Evolutionary conservation across 2,329 filamentous ascomycete species (phyloP), one percentile per base, ranked within the genome.

Genomic region (Cordyceps javanica): DNA sequence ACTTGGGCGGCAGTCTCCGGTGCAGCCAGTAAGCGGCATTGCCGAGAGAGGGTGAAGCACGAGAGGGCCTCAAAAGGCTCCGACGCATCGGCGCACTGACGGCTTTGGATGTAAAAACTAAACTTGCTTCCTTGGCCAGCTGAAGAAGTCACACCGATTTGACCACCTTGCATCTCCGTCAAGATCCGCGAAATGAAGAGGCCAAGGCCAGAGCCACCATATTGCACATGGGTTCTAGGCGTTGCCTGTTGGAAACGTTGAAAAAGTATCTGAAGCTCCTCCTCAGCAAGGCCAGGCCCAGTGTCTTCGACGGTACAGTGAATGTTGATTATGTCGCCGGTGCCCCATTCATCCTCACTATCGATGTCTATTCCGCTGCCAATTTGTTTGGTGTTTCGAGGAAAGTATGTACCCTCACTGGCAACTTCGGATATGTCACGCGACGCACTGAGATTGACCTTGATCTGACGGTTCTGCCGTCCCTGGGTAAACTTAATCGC

Each of bases 101-200:
- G 82, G 55, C 83, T 82, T 62, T 86, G 87, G 68, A 91, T 80
- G 67, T 90, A 91, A 68, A 92, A 91, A 28, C 83, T 86, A 69
- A 91, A 91, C 0, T 83, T 89, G 69, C 86, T 89, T 39, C 89
- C 89, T 38, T 82, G 76, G 13, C 86, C 88, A 58, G 83, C 80
- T 60, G 82, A 75, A 0, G 86, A 89, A 2, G 80, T 78, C 3
- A 91, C 87, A 8, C 88, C 88, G 57, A 91, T 90, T 67, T 90
- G 87, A 2, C 89, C 89, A 14, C 88, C 88, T 71, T 91, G 89
- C 51, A 91, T 73, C 67, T 91, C 88, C 2, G 87, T 89, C 50
- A 92, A 73, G 64, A 89, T 88, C 38, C 88, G 80, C 5, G 85
- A 90, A 67, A 92, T 91, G 72, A 91, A 91, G 1, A 92, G 74